phyloP scores from a whole-genome alignment of 2,329 filamentous ascomycete species.

The Aspergillus sp. region DNA sequence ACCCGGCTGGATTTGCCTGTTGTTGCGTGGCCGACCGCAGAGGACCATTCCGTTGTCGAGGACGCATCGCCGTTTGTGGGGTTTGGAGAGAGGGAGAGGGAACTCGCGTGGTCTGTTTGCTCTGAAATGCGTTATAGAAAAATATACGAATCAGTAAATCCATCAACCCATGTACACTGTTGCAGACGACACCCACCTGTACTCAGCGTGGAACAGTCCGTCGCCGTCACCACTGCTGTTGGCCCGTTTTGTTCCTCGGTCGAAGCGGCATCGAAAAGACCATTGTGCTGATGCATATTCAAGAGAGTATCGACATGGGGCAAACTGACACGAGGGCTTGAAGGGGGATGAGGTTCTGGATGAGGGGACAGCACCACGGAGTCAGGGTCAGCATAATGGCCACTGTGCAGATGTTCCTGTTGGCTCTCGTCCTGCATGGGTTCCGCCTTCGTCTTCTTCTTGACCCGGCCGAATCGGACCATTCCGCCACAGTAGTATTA shows the following conservation, averaged over 20 bases:
- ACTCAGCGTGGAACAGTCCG: neutral
- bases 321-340: constrained; percentile 30
- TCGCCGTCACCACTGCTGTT: constrained; percentile 3
- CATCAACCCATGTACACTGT: neutral
- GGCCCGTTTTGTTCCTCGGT: constrained; percentile 19
- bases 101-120: neutral
- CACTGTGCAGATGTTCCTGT: neutral
- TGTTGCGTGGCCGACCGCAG: constrained; percentile 42
- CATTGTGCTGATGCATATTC: constrained; percentile 38
- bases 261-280: constrained; percentile 26
- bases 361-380: constrained; percentile 10
- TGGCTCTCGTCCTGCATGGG: constrained; percentile 6
- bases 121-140: too few relatives aligned
- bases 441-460: constrained; percentile 18
- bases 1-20: constrained; percentile 45
- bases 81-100: constrained; percentile 12
- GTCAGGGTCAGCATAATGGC: constrained; percentile 17
- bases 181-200: neutral
- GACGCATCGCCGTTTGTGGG: constrained; percentile 20
- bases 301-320: constrained; percentile 34
- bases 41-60: constrained; percentile 38
- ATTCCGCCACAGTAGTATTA: constrained; percentile 10
- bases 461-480: constrained; percentile 23
- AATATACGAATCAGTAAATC: neutral
- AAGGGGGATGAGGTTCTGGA: constrained; percentile 15